Evolutionary conservation across 139 green algal genomes (phyloP).

Genomic region (Tetradesmus lagerheimii): DNA sequence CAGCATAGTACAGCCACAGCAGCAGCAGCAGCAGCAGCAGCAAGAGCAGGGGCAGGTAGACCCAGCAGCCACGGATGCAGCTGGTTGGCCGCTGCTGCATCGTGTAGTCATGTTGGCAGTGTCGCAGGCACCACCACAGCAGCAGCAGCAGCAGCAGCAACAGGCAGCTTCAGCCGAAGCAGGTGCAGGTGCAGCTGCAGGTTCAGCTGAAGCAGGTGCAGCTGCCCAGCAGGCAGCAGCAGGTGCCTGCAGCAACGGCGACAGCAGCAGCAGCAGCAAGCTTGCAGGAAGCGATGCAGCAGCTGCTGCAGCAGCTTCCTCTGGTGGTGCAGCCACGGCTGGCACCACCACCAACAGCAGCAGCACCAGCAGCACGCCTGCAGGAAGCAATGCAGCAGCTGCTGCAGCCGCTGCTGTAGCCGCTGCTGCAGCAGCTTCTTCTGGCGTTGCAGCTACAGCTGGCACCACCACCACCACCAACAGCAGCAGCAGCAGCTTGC

Average conservation of each 20-base stretch:
- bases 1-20: neutral
- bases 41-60: neutral
- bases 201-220: neutral
- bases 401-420: neutral
- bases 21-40: slow-evolving; percentile 3
- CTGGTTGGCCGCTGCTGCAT: slow-evolving; percentile 16
- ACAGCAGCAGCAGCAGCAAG: neutral
- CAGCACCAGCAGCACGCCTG: too few relatives aligned
- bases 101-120: neutral
- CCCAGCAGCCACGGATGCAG: neutral
- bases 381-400: neutral
- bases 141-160: neutral
- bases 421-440: neutral
- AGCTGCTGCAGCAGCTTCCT: neutral
- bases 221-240: neutral
- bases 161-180: neutral
- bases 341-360: too few relatives aligned
- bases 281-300: neutral
- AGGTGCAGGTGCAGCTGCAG: neutral
- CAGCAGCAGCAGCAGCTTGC: slow-evolving; percentile 10
- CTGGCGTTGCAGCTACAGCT: neutral
- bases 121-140: neutral
- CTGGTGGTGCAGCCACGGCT: too few relatives aligned
- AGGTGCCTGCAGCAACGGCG: neutral
- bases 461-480: neutral